A percentile compares a stretch with the other conserved stretches of the same genome.
These are phyloP conservation scores for Penicillium paxilli DNA, from an alignment of 495 filamentous ascomycete genomes.

Conservation along the genomic window DNA sequence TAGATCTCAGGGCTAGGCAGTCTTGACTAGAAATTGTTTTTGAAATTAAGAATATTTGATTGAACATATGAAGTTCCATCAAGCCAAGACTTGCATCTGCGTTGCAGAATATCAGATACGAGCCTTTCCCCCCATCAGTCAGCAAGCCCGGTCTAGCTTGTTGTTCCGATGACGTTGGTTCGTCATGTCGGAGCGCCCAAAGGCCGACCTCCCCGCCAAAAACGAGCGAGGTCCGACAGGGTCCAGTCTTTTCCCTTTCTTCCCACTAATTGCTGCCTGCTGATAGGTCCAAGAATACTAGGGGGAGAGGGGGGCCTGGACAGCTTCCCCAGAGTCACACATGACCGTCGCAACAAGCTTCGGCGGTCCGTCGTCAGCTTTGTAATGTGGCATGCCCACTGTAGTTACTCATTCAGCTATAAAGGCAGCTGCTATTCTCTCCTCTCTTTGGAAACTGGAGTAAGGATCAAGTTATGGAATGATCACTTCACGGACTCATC, in stretches of 20 bases:
- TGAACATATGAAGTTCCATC: too few relatives aligned
- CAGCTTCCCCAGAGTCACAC: conserved; percentile 2
- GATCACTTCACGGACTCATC: not conserved
- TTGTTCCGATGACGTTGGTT: conserved; percentile 19
- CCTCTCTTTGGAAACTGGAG: not conserved
- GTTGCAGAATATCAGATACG: too few relatives aligned
- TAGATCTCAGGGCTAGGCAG: too few relatives aligned
- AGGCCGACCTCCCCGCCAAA: conserved; percentile 10
- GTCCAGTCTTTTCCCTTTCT: not conserved
- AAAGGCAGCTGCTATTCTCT: not conserved
- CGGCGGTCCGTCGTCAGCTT: not conserved
- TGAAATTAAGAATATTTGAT: too few relatives aligned
- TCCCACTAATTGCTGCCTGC: conserved; percentile 5
- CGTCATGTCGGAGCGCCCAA: conserved; percentile 11
- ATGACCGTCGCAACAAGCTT: not conserved
- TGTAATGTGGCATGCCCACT: not conserved
- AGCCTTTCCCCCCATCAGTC: conserved; percentile 6
- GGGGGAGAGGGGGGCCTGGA: not conserved
- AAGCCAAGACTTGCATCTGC: too few relatives aligned
- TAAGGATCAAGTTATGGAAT: not conserved
- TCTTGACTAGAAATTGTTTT: too few relatives aligned
- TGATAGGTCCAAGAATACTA: conserved; percentile 16
- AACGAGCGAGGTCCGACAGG: not conserved
- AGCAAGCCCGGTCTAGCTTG: conserved; percentile 19
- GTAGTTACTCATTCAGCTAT: not conserved